Evolutionary conservation across 148 eudicot species (phyloP).

Genomic region (Fagopyrum homotropicum): DNA sequence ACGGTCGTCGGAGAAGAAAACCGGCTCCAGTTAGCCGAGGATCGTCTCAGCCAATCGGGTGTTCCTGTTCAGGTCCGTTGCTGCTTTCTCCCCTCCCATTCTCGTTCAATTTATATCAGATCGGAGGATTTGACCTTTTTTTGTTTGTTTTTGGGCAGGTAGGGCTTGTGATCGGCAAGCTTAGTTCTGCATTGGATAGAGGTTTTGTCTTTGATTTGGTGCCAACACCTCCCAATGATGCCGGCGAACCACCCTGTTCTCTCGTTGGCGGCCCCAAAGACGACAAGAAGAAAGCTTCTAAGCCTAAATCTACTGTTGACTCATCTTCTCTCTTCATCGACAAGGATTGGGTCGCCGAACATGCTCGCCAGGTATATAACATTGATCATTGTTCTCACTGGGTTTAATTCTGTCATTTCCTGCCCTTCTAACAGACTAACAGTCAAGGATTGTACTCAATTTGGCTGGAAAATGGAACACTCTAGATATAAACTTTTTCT

Average conservation of each 20-base stretch:
- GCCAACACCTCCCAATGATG: constrained; percentile 73
- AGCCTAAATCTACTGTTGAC: constrained; percentile 37
- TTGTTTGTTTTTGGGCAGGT: constrained; percentile 30
- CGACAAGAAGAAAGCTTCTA: constrained; percentile 52
- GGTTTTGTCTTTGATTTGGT: constrained; percentile 73
- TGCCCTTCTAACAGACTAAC: not conserved
- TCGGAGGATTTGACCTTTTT: not conserved
- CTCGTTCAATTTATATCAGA: not conserved
- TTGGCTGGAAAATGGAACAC: not conserved
- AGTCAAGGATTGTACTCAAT: not conserved
- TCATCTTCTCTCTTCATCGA: constrained; percentile 54
- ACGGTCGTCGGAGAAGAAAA: constrained; percentile 78
- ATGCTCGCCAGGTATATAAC: constrained; percentile 78
- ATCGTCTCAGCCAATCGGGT: constrained; percentile 52
- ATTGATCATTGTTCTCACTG: not conserved
- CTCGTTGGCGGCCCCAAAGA: constrained; percentile 26
- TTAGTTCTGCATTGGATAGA: constrained; percentile 51
- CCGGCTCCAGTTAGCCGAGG: constrained; percentile 53
- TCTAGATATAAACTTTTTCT: not conserved
- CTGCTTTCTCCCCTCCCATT: constrained; percentile 3
- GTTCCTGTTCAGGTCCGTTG: constrained; percentile 41
- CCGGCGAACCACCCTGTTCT: constrained; percentile 73
- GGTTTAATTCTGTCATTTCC: not conserved
- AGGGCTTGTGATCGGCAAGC: constrained; percentile 79
- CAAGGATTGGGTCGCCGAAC: constrained; percentile 83